Base-by-base conservation (phyloP, 2,329 filamentous ascomycete species). In the Hymenoscyphus salicellus region DNA sequence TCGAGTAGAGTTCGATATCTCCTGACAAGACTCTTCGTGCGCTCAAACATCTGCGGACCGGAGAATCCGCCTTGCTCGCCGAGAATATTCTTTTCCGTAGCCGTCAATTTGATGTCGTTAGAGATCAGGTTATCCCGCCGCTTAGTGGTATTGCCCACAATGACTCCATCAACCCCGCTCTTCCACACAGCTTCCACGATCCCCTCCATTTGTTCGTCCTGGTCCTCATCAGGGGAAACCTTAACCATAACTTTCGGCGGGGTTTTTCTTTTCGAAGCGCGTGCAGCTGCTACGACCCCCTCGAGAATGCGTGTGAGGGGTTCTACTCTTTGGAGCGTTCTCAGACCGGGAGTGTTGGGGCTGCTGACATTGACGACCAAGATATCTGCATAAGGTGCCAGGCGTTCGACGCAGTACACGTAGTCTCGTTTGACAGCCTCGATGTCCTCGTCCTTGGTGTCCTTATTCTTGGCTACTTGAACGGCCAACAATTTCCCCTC, bases 331-430 rank as follows among this genome's bases (percentile, higher is more conserved):
- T 99, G 95, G 43, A 99, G 81, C 63, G 92, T 90, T 28, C 95
- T 87, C 58, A 98, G 83, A 0, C 95, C 94, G 0, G 94, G 94
- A 0, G 94, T 98, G 79, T 99, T 99, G 28, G 95, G 95, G 72
- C 91, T 96, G 74, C 93, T 97, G 59, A 99, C 95, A 73, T 99
- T 99, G 74, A 99, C 95, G 7, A 98, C 94, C n/a, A 99, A 80
- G 41, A 99, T 90, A 73, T 99, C 95, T 11, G 95, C 93, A 75
- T 97, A 99, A 60, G 84, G 89, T 3, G 90, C 95, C 43, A 99
- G 81, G 56, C 88, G 84, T 62, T 90, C 83, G 3, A 97, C 93
- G 72, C 94, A 97, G 77, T 90, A 91, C n/a, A 95, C 90, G 75
- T 98, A 97, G 75, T 89, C 86, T 72, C 89, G 86, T 60, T 84